Conservation (phyloP, 306 rosid species). For the Glycyrrhiza uralensis region DNA sequence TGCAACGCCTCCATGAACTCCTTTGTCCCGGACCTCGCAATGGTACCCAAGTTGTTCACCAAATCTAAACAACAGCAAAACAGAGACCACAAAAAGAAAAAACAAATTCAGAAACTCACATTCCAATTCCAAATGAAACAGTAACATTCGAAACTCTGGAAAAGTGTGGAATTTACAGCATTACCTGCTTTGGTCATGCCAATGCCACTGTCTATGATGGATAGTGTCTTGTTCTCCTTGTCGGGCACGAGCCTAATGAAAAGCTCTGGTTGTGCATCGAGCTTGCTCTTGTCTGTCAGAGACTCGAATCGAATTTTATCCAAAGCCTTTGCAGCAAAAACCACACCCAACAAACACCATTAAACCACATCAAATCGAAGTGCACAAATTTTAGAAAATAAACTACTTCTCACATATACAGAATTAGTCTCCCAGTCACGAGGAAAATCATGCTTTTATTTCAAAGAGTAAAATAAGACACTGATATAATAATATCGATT, state of each 20-base stretch:
- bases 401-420: too few species aligned
- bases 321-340: conserved; percentile 41
- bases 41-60: conserved; percentile 77
- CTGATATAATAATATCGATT: too few species aligned
- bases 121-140: neutral
- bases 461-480: too few species aligned
- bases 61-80: conserved; percentile 42
- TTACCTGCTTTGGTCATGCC: conserved; percentile 83
- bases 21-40: conserved; percentile 71
- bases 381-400: neutral
- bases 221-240: conserved; percentile 56
- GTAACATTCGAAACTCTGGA: neutral
- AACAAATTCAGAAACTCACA: neutral
- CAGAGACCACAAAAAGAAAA: neutral
- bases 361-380: neutral
- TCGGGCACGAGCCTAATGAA: conserved; percentile 67
- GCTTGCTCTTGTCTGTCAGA: conserved; percentile 61
- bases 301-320: conserved; percentile 65
- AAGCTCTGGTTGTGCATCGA: conserved; percentile 62
- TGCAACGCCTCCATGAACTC: conserved; percentile 81
- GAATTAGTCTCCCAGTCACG: too few species aligned
- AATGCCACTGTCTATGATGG: conserved; percentile 64
- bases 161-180: neutral
- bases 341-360: neutral
- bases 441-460: too few species aligned